Percentiles rank a stretch among this genome's conserved stretches.
phyloP scores from a whole-genome alignment of 75 land plant species.

The Isoetes taiwanensis region DNA sequence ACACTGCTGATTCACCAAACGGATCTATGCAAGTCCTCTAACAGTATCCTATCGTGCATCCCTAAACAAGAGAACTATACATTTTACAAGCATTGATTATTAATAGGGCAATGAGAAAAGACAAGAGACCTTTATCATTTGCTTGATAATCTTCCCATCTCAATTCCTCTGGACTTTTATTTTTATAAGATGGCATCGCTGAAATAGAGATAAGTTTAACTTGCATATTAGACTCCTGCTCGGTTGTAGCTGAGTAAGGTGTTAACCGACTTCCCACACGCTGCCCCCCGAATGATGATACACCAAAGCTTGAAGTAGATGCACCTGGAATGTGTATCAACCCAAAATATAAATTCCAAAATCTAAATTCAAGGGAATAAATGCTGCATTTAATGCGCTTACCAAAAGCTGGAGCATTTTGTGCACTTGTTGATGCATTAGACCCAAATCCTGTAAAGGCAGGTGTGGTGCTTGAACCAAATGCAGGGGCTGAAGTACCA shows the following conservation, averaged over 20 bases:
- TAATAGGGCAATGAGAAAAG: background rate
- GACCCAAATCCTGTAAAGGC: slow-evolving; percentile 9
- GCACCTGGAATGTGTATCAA: background rate
- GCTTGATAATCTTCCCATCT: slow-evolving; percentile 94
- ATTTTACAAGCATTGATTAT: background rate
- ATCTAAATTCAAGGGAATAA: background rate
- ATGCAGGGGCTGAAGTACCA: slow-evolving; percentile 38
- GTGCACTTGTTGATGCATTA: slow-evolving; percentile 16
- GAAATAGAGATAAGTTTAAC: slow-evolving; percentile 81
- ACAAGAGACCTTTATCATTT: slow-evolving; percentile 74
- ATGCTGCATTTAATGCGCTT: background rate
- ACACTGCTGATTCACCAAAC: background rate
- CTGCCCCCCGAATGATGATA: slow-evolving; percentile 43
- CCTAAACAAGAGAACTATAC: too few relatives aligned
- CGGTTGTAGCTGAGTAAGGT: slow-evolving; percentile 54
- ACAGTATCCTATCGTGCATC: too few relatives aligned
- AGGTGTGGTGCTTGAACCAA: slow-evolving; percentile 33
- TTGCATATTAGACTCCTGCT: slow-evolving; percentile 33
- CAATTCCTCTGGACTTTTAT: slow-evolving; percentile 82
- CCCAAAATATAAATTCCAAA: background rate
- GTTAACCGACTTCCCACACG: slow-evolving; percentile 72
- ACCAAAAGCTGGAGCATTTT: slow-evolving; percentile 48
- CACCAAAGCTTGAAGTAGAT: slow-evolving; percentile 42
- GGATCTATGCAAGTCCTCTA: background rate
- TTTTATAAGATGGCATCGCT: slow-evolving; percentile 93